Percentiles rank a stretch among this genome's conserved stretches.
Evolutionary conservation across 805 yeast genomes (phyloP).

Genomic region (Metschnikowia picachoensis): DNA sequence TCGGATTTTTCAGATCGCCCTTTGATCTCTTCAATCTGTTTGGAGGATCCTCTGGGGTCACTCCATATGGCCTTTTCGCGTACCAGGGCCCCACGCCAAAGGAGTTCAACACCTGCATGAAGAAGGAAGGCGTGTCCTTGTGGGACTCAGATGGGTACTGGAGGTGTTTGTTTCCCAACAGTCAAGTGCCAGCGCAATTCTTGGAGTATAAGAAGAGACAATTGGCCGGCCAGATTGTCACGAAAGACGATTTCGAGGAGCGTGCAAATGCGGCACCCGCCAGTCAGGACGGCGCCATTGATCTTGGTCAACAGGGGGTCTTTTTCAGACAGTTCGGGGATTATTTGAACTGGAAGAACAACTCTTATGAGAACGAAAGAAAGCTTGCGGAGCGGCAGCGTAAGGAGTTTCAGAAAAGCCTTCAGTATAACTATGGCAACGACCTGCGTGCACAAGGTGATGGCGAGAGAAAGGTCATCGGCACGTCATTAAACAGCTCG

Average conservation of each 20-base stretch:
- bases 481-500: constrained; percentile 25
- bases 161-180: constrained; percentile 81
- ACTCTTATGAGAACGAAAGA: constrained; percentile 1
- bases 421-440: neutral
- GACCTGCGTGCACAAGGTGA: neutral
- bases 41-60: constrained; percentile 20
- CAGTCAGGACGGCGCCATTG: constrained; percentile 20
- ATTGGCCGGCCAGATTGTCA: constrained; percentile 32
- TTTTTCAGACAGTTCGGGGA: constrained; percentile 66
- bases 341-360: constrained; percentile 63
- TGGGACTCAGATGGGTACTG: constrained; percentile 88
- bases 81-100: constrained; percentile 55
- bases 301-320: constrained; percentile 48
- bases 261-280: constrained; percentile 8
- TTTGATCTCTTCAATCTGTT: constrained; percentile 14
- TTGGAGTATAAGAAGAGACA: constrained; percentile 25
- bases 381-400: neutral
- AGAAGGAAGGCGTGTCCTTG: constrained; percentile 61
- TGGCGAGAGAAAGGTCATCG: constrained; percentile 18
- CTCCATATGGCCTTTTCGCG: constrained; percentile 47
- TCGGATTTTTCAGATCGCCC: constrained; percentile 2
- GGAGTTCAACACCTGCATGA: constrained; percentile 60
- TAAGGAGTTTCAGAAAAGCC: neutral
- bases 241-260: constrained; percentile 56
- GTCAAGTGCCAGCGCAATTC: constrained; percentile 31